These are phyloP conservation scores for Aristolochia contorta DNA, from an alignment of 164 flowering plant genomes.

Conservation along the genomic window DNA sequence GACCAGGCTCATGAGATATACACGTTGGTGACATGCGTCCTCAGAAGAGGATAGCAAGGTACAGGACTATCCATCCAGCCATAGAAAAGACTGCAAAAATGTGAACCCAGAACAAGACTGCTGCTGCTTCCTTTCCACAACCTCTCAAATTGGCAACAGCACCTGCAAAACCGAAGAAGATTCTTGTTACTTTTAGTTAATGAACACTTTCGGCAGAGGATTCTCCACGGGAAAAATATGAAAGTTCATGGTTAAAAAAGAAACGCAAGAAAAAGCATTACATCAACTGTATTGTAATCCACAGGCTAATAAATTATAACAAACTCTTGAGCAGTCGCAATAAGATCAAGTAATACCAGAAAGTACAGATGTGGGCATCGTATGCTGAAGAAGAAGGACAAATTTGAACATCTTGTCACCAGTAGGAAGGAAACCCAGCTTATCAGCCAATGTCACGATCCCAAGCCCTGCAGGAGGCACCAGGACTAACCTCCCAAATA, in stretches of 20 bases:
- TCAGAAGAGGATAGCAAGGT: slow-evolving; percentile 57
- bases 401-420: slow-evolving; percentile 91
- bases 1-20: no score
- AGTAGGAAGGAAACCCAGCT: slow-evolving; percentile 81
- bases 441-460: slow-evolving; percentile 80
- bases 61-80: slow-evolving; percentile 90
- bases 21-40: not conserved
- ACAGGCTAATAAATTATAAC: not conserved
- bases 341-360: slow-evolving; percentile 37
- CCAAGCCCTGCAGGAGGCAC: slow-evolving; percentile 93
- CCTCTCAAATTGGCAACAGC: slow-evolving; percentile 93
- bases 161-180: slow-evolving; percentile 28
- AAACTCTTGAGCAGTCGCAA: no score
- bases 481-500: slow-evolving; percentile 71
- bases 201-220: not conserved
- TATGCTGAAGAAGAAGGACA: slow-evolving; percentile 84
- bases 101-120: slow-evolving; percentile 94
- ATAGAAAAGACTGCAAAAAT: slow-evolving; percentile 84
- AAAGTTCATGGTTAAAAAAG: no score
- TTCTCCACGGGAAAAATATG: no score
- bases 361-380: slow-evolving; percentile 98
- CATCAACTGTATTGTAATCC: no score
- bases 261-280: no score
- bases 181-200: not conserved
- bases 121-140: slow-evolving; percentile 90